A percentile compares a stretch with the other conserved stretches of the same genome.
These are phyloP conservation scores for Orbilia brochopaga DNA, from an alignment of 2,329 filamentous ascomycete genomes.

Conservation along the genomic window DNA sequence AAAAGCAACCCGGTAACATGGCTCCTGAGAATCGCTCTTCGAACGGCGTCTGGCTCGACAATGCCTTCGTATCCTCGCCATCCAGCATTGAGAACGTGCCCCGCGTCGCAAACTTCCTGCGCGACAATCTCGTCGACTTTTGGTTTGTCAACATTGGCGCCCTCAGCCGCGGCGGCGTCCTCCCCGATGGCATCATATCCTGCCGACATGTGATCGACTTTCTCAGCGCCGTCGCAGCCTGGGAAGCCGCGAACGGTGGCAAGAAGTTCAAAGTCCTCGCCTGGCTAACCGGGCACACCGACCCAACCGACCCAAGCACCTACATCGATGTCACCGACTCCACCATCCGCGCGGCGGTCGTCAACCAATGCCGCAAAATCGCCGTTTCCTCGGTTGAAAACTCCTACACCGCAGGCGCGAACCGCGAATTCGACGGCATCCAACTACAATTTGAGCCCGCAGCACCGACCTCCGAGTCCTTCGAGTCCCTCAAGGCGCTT, in stretches of 20 bases:
- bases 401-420: background rate
- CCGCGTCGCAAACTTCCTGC: background rate
- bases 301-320: background rate
- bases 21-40: background rate
- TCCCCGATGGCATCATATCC: background rate
- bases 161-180: background rate
- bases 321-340: background rate
- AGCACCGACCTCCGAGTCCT: background rate
- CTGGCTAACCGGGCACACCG: background rate
- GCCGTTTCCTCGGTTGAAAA: background rate
- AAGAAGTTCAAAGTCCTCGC: slow-evolving; percentile 7
- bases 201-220: background rate
- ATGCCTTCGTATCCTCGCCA: background rate
- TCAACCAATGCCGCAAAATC: background rate
- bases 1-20: too few species aligned
- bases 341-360: background rate
- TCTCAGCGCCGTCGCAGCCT: background rate
- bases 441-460: slow-evolving; percentile 7
- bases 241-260: background rate
- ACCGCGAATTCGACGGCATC: background rate
- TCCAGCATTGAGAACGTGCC: background rate
- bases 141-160: background rate
- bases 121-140: background rate
- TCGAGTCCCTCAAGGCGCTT: background rate
- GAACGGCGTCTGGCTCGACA: slow-evolving; percentile 5